A percentile compares a stretch with the other conserved stretches of the same genome.
These are phyloP conservation scores for Moniliella sp. DNA, from an alignment of 1,284 basidiomycete species.

Conservation along the genomic window DNA sequence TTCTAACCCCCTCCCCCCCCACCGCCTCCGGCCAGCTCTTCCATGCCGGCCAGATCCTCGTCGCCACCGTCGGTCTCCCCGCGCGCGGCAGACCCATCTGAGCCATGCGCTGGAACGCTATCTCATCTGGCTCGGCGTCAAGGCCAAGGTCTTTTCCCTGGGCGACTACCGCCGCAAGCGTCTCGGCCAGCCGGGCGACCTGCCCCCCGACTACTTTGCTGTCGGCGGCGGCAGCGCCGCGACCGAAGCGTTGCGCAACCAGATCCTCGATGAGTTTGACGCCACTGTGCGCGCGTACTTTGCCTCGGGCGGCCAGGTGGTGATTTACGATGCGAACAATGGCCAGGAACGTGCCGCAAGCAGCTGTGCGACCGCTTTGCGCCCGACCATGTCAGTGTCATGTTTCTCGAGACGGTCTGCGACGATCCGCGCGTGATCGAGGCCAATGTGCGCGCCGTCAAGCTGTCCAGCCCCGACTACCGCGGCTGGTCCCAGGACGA, in stretches of 20 bases:
- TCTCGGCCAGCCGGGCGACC: constrained; percentile 61
- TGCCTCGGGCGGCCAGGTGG: constrained; percentile 62
- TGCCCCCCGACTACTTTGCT: constrained; percentile 78
- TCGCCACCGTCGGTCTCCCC: constrained; percentile 74
- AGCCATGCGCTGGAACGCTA: constrained; percentile 85
- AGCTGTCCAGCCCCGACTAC: constrained; percentile 96
- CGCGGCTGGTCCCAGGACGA: constrained; percentile 71
- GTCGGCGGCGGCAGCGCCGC: constrained; percentile 50
- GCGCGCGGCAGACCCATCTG: constrained; percentile 92
- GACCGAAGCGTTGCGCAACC: constrained; percentile 53
- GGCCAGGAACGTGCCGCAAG: constrained; percentile 48
- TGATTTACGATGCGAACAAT: constrained; percentile 98
- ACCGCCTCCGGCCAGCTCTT: constrained; percentile 13
- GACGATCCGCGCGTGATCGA: constrained; percentile 65
- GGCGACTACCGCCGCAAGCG: constrained; percentile 81
- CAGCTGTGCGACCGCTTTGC: constrained; percentile 57
- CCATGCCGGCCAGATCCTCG: constrained; percentile 57
- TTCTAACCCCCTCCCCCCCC: constrained; percentile 4
- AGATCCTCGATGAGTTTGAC: constrained; percentile 60
- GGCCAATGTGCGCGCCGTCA: constrained; percentile 80
- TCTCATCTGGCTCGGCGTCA: constrained; percentile 87
- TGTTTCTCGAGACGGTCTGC: constrained; percentile 47
- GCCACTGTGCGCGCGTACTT: constrained; percentile 74
- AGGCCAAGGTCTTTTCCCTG: constrained; percentile 74
- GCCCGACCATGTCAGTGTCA: constrained; percentile 57